Evolutionary conservation across 2,329 filamentous ascomycete genomes (phyloP).

Genomic region (Curvularia sp.): DNA sequence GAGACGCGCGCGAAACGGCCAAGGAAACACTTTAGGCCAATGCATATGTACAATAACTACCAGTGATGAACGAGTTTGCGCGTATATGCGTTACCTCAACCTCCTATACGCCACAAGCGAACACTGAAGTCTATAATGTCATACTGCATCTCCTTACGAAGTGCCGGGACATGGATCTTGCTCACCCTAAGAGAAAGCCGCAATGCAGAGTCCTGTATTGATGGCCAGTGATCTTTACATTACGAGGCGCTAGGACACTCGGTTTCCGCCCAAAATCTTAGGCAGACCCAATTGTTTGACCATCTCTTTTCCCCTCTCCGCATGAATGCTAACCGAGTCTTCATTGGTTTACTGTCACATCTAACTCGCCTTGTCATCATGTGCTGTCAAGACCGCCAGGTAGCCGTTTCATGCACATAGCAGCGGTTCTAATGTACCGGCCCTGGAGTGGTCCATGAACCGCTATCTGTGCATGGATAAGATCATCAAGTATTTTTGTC

Average conservation of each 20-base stretch:
- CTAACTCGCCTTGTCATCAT: background rate
- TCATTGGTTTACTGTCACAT: background rate
- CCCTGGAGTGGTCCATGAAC: background rate
- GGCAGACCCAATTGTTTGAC: background rate
- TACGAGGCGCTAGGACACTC: background rate
- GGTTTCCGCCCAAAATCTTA: background rate
- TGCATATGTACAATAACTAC: background rate
- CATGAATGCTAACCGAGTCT: background rate
- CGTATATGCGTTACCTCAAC: background rate
- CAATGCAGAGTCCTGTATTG: background rate
- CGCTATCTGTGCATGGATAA: conserved; percentile 4
- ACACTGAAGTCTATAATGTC: background rate
- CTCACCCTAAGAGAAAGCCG: background rate
- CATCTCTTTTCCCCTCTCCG: background rate
- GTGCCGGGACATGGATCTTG: background rate
- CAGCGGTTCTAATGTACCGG: background rate
- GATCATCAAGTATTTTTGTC: background rate
- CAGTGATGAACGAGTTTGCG: too few relatives aligned
- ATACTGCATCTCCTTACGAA: background rate
- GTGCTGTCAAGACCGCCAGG: background rate
- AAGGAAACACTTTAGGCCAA: background rate
- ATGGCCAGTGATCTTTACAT: background rate
- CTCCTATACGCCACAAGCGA: background rate
- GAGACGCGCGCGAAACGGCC: background rate
- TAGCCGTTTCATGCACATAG: background rate